A percentile compares a stretch with the other conserved stretches of the same genome.
Evolutionary conservation across 73 alveolate genomes (phyloP).

Genomic region (Uronychia setigera): DNA sequence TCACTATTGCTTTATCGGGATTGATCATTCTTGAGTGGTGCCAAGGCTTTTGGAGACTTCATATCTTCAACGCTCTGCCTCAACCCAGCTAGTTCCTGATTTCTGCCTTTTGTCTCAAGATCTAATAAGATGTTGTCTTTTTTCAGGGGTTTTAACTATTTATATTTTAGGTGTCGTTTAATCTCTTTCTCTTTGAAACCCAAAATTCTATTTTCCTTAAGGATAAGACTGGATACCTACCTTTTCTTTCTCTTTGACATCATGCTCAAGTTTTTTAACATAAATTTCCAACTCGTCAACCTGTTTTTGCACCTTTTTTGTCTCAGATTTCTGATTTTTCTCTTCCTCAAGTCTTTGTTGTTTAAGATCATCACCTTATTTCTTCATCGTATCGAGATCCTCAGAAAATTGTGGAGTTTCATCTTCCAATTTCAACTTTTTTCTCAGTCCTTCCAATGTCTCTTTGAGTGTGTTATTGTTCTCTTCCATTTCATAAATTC

Average conservation of each 20-base stretch:
- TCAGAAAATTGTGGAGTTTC: background rate
- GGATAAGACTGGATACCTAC: background rate
- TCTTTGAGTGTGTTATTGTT: slow-evolving; percentile 1
- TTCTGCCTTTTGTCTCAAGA: background rate
- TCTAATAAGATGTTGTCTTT: background rate
- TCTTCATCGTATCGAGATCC: background rate
- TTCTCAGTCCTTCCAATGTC: background rate
- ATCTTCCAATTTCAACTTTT: background rate
- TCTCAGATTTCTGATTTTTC: background rate
- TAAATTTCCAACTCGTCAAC: background rate
- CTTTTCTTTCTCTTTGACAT: background rate
- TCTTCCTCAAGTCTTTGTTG: background rate
- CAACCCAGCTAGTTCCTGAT: background rate
- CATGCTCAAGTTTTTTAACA: background rate
- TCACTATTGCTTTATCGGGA: background rate
- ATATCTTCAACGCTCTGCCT: background rate
- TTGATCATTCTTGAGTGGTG: background rate
- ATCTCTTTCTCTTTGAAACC: background rate
- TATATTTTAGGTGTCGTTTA: background rate
- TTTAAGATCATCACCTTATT: background rate
- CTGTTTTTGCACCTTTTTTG: background rate
- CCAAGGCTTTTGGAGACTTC: background rate
- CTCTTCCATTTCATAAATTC: slow-evolving; percentile 28
- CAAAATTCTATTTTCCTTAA: background rate
- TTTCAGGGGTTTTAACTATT: background rate